Evolutionary conservation across 768 basidiomycete species (phyloP).

Genomic region (Cytidiella melzeri): DNA sequence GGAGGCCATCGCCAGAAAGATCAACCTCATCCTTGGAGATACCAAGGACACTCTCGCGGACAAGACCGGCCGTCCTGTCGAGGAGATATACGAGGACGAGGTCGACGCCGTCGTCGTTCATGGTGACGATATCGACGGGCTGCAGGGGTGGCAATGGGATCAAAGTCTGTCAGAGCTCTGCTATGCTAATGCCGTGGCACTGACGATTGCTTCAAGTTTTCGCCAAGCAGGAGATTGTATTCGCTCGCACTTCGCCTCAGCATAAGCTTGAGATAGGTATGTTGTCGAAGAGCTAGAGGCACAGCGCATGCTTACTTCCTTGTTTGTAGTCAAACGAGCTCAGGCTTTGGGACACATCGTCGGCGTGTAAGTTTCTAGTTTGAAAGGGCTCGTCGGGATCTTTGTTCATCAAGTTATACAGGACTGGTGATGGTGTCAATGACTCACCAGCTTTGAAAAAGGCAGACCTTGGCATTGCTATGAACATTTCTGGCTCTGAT

Average conservation of each 20-base stretch:
- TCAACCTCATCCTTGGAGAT: constrained; percentile 62
- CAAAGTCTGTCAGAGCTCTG: constrained; percentile 39
- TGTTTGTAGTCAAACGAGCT: constrained; percentile 54
- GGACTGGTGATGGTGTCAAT: constrained; percentile 69
- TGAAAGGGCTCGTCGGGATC: too few relatives aligned
- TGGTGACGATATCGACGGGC: constrained; percentile 58
- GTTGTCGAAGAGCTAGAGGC: constrained; percentile 8
- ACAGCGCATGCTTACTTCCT: not conserved
- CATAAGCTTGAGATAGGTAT: constrained; percentile 69
- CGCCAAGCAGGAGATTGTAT: constrained; percentile 62
- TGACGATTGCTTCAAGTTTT: constrained; percentile 40
- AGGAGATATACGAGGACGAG: constrained; percentile 65
- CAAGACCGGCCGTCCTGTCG: constrained; percentile 47
- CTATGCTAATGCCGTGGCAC: not conserved
- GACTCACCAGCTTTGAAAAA: constrained; percentile 68
- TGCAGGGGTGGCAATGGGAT: constrained; percentile 74
- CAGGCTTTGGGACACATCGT: constrained; percentile 69
- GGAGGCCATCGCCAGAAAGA: constrained; percentile 68
- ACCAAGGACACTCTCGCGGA: constrained; percentile 55
- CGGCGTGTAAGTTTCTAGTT: constrained; percentile 58
- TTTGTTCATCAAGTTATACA: constrained; percentile 15
- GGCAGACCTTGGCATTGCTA: constrained; percentile 68
- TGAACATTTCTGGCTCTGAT: constrained; percentile 71
- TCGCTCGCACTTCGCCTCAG: constrained; percentile 65
- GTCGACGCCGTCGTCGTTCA: constrained; percentile 61